phyloP scores from a whole-genome alignment of 257 asterid species.

The Solanum ossicruentum region DNA sequence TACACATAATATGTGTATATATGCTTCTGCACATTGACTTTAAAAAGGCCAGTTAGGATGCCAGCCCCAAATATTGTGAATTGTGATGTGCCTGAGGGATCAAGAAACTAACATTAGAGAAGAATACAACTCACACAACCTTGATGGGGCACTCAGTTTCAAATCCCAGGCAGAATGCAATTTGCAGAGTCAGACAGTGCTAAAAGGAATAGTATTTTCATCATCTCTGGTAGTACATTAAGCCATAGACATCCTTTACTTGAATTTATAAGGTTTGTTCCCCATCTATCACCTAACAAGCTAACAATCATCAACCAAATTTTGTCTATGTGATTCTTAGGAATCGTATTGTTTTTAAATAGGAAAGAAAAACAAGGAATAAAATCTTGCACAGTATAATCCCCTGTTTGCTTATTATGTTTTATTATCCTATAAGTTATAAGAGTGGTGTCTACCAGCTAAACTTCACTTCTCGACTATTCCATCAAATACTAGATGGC shows the following conservation, averaged over 20 bases:
- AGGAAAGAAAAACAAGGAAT: background rate
- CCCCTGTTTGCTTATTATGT: no score
- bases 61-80: background rate
- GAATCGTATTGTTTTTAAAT: background rate
- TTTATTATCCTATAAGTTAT: no score
- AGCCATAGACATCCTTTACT: background rate
- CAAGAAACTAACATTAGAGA: background rate
- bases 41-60: background rate
- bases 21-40: background rate
- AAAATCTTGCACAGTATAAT: background rate
- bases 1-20: no score
- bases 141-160: background rate
- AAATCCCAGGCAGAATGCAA: background rate
- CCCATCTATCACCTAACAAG: background rate
- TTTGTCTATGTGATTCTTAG: background rate
- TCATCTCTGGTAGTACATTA: background rate
- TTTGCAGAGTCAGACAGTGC: background rate
- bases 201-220: background rate
- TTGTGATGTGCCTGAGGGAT: no score
- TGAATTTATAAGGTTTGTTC: background rate
- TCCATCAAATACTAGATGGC: no score
- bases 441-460: no score
- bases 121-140: background rate
- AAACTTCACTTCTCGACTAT: no score
- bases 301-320: background rate